Conservation (phyloP, 352 stramenopile genomes). For the Pythium periplocum region DNA sequence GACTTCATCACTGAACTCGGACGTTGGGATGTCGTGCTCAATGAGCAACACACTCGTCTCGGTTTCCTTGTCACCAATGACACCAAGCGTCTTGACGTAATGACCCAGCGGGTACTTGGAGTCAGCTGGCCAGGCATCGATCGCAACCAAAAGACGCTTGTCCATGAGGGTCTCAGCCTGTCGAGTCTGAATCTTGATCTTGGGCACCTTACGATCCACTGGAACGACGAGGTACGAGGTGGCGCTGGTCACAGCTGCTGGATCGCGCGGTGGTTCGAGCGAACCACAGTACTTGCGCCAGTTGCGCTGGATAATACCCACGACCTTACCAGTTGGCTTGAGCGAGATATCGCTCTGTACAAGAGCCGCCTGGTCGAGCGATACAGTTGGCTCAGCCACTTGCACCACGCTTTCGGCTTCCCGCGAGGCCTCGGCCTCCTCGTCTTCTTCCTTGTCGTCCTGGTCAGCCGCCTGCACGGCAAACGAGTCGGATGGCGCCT, state of each 20-base stretch:
- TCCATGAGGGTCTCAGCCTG: conserved; percentile 89
- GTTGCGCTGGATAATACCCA: conserved; percentile 91
- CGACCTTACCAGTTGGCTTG: conserved; percentile 78
- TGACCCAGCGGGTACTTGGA: conserved; percentile 92
- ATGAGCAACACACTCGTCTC: conserved; percentile 95
- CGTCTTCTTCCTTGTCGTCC: conserved; percentile 30
- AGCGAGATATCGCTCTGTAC: conserved; percentile 49
- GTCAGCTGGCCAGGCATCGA: conserved; percentile 92
- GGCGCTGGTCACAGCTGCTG: conserved; percentile 27
- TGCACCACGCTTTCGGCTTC: conserved; percentile 24
- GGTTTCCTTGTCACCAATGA: conserved; percentile 95
- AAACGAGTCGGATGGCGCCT: conserved; percentile 69
- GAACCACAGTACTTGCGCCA: conserved; percentile 94
- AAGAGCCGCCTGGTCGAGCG: conserved; percentile 51
- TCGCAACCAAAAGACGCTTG: conserved; percentile 92
- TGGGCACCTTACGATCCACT: conserved; percentile 88
- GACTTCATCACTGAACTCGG: conserved; percentile 81
- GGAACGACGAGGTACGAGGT: conserved; percentile 77
- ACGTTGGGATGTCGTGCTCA: conserved; percentile 95
- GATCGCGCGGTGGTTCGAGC: conserved; percentile 73
- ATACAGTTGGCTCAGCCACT: conserved; percentile 61
- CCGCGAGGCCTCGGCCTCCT: conserved; percentile 12
- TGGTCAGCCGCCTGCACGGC: conserved; percentile 39
- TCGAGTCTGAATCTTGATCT: conserved; percentile 92
- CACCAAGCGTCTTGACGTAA: conserved; percentile 95